Evolutionary conservation across 345 rosid genomes (phyloP), one percentile per base, ranked within the genome.

Genomic region (Eucalyptus globulus): DNA sequence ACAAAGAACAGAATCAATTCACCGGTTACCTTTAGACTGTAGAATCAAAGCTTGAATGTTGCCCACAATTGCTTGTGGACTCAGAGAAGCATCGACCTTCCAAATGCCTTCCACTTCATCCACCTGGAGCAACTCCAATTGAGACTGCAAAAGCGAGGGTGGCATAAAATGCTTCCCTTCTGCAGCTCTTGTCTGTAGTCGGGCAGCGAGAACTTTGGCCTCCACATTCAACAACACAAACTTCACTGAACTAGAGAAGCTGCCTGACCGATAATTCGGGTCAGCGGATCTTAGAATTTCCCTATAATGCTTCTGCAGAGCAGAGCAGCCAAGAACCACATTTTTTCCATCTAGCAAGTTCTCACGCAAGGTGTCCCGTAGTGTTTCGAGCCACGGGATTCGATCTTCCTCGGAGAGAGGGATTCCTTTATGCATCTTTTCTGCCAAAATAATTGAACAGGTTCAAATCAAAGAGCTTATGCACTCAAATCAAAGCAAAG

Each of bases 121-220:
- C 26, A 94, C 92, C 89, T 93, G 93, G 80, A 97, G 96, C 92
- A 94, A 87, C 85, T 98, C 99, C 87, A 98, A 87, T 88, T 97
- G 98, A 45, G 99, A 97, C 62, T 94, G 95, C 90, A 98, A 91
- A 89, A 97, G 96, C n/a, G 93, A 88, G 14, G 91, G 88, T 4
- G 99, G 95, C 98, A 98, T 98, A 92, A 96, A 98, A 92, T 96
- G 98, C 62, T 93, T 92, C 90, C 95, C 97, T 86, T 94, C 91
- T 1, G 95, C 92, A 89, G 94, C 96, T 93, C 98, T 91, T 87
- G 89, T 89, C 80, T 92, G 90, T 45, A 98, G 93, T 87, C 97
- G 90, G 49, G 93, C 93, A 8, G 92, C 92, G 12, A 98, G 93
- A 50, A 95, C 93, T 54, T 94, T 95, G 16, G 94, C 94, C 37